Percentiles rank a stretch among this genome's conserved stretches.
phyloP scores from a whole-genome alignment of 768 basidiomycete species.

The Phylloporus sp. region DNA sequence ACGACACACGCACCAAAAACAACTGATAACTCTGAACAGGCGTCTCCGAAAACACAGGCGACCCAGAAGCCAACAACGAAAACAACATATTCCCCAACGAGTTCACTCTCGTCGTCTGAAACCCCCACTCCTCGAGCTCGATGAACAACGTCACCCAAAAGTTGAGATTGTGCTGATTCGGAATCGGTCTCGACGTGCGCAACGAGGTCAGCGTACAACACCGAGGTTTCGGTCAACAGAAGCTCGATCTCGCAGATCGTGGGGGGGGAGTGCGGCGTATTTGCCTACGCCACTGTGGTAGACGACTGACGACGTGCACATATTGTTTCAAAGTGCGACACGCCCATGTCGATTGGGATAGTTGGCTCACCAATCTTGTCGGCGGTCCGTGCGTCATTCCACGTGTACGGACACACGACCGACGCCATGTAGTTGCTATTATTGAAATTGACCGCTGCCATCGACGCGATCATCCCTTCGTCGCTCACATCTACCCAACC shows the following conservation, averaged over 20 bases:
- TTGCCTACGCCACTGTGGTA: constrained; percentile 1
- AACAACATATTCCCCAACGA: constrained; percentile 1
- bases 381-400: neutral
- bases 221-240: neutral
- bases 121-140: neutral
- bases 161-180: neutral
- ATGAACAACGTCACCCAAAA: neutral
- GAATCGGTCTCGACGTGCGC: neutral
- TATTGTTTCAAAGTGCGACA: neutral
- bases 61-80: neutral
- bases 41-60: neutral
- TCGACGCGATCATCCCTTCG: neutral
- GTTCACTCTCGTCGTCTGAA: neutral
- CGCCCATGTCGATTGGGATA: too few relatives aligned
- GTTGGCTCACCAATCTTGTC: neutral
- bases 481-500: neutral
- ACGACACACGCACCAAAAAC: constrained; percentile 2
- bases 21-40: neutral
- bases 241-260: constrained; percentile 5
- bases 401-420: neutral
- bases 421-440: constrained; percentile 1
- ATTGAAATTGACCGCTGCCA: neutral
- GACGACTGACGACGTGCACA: neutral
- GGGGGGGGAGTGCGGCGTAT: neutral
- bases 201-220: neutral